Evolutionary conservation across 371 early-diverging fungal genomes (phyloP), one percentile per base, ranked within the genome.

Genomic region (Paraphysoderma sedebokerense): DNA sequence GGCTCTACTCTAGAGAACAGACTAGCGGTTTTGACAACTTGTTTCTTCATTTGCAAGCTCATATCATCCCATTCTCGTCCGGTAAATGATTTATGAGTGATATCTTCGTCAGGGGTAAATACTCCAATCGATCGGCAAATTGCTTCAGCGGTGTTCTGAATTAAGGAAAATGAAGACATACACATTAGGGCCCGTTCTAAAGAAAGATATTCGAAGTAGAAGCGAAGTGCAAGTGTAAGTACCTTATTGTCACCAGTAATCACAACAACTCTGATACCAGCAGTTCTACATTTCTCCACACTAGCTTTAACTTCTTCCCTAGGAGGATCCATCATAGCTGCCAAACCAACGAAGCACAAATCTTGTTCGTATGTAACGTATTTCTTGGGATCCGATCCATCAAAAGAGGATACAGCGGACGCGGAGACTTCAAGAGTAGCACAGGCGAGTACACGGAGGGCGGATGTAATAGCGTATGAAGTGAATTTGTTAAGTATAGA

Each of bases 231-330:
- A n/a, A n/a, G n/a, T n/a, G n/a, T n/a, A n/a, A n/a, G n/a, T n/a
- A n/a, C n/a, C 67, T 83, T 81, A 69, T 90, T 82, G 64, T 98
- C 98, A 59, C 98, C 98, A 3, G 98, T 98, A 54, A 97, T 88
- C n/a, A 98, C 86, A 56, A 93, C 85, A 28, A 98, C 91, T 38
- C 92, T 80, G 53, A 98, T 92, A 46, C 97, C 97, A 26, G 97
- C 98, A 29, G 76, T 74, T 45, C 74, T 64, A 65, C 95, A 96
- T 52, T 77, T 75, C 44, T 58, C 64, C 53, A 98, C 87, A 11
- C 89, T 75, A 13, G 64, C 78, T 48, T 67, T 63, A 17, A 93
- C 91, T 57, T 93, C 92, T n/a, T 87, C 80, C 19, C 98, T 76
- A 37, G 98, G 98, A 45, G 96, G 98, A 59, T 98, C 98, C 63